phyloP scores from a whole-genome alignment of 257 asterid species.

The Agastache rugosa region DNA sequence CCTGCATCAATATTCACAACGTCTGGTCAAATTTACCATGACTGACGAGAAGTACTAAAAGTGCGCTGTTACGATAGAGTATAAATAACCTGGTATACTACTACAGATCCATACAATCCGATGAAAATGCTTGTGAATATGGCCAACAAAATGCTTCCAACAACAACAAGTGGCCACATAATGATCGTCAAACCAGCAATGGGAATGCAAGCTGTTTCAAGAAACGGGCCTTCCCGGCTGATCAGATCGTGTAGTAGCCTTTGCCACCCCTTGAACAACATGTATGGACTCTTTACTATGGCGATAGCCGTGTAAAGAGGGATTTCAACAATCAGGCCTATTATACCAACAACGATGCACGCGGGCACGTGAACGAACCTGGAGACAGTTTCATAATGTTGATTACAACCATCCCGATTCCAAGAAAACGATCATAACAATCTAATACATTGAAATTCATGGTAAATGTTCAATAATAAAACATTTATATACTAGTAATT shows the following conservation, averaged over 20 bases:
- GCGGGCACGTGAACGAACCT: slow-evolving; percentile 89
- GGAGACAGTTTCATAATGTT: slow-evolving; percentile 31
- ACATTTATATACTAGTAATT: background rate
- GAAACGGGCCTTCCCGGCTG: slow-evolving; percentile 94
- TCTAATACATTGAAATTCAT: slow-evolving; percentile 5
- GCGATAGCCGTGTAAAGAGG: slow-evolving; percentile 88
- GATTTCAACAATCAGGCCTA: slow-evolving; percentile 84
- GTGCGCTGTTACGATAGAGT: background rate
- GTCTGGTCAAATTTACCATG: background rate
- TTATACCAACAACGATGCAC: slow-evolving; percentile 75
- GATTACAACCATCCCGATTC: background rate
- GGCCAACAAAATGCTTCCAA: slow-evolving; percentile 79
- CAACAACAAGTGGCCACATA: slow-evolving; percentile 90
- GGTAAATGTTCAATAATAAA: background rate
- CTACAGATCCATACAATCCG: slow-evolving; percentile 79
- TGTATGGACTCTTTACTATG: slow-evolving; percentile 78
- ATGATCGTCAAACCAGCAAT: slow-evolving; percentile 90
- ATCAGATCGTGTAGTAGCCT: slow-evolving; percentile 82
- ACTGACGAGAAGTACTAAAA: background rate
- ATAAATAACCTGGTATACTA: slow-evolving; percentile 80
- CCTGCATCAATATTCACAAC: slow-evolving; percentile 52
- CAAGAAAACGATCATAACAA: slow-evolving; percentile 5
- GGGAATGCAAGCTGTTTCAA: slow-evolving; percentile 95
- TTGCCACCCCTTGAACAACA: slow-evolving; percentile 96
- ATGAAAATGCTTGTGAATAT: slow-evolving; percentile 79